Evolutionary conservation across 805 yeast genomes (phyloP), one percentile per base, ranked within the genome.

Genomic region (Ogataea wickerhamii): DNA sequence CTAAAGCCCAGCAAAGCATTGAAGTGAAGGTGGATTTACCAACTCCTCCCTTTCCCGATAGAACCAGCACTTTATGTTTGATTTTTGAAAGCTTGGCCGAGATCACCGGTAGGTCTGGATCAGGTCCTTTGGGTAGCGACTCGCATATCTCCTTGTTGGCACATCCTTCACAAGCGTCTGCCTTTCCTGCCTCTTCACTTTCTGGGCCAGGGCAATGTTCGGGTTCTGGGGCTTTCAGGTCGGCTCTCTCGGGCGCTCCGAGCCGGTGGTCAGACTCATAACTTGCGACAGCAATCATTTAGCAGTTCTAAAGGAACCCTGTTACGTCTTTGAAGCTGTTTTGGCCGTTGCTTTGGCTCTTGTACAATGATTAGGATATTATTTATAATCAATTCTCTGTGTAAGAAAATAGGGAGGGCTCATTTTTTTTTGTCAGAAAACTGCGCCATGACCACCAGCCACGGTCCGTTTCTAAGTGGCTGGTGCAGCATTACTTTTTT

Each of bases 201-300:
- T 91, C 96, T 2, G 98, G 95, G 1, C 98, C 99, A 0, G 98
- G 98, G 66, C 99, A 93, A 61, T 93, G 98, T 56, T 88, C 97
- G 1, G 98, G 98, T 54, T 83, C 94, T 0, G 93, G 88, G 0
- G 80, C 86, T 38, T 70, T 67, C 18, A 74, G 47, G 29, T 52
- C 37, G 18, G 26, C 27, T 21, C 14, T 6, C 18, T 18, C 48
- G 40, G 30, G 41, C 35, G 22, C 28, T 17, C 10, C 45, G 13
- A 20, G 37, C 21, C 24, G 41, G 29, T 17, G 18, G n/a, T 20
- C 27, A 5, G 18, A 10, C 11, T 19, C 27, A 7, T 32, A 18
- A 14, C 18, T 18, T 34, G 31, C 30, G 17, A 44, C 43, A 13
- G 52, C 45, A 16, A 44, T 43, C 48, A 46, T 46, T 5, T n/a